Evolutionary conservation across 352 stramenopile species (phyloP), one percentile per base, ranked within the genome.

Genomic region (Globisporangium megalacanthum): DNA sequence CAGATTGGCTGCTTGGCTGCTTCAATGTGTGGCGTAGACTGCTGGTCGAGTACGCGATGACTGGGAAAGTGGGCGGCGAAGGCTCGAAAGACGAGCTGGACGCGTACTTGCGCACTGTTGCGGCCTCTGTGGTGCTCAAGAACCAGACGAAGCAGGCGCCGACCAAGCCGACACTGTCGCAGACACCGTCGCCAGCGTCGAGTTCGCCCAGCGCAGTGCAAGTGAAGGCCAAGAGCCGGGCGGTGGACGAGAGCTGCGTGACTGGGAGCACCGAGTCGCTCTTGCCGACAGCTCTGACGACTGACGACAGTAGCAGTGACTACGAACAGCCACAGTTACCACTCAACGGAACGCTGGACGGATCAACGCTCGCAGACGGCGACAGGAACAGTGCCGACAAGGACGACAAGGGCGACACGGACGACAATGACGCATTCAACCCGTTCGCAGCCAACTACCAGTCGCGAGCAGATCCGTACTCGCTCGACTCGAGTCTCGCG

Each of bases 41-140:
- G 49, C 60, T 93, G 36, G 66, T 75, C 19, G 83, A 93, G 65
- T 91, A 86, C 52, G 75, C 80, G 1, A 70, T 93, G 35, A 89
- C 73, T 4, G 83, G 83, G 5, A 48, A 66, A 46, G 52, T 86
- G 13, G 80, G 78, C 13, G 77, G 79, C 13, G 66, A 79, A 31
- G 83, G 74, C 6, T 72, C 67, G 19, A 78, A 72, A 15, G 74
- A 90, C 37, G 79, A 86, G 22, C 65, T 93, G 36, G 70, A 77
- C 44, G 78, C 73, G 15, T 89, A 89, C 61, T 56, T 93, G 50
- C 72, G 83, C 45, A 76, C 72, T 49, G 77, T 92, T 39, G 68
- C 75, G 8, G 66, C 70, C 44, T 86, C 82, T 17, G 66, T 92
- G 7, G 79, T 86, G 52, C 65, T 92, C 6, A 84, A 77, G 45